These are phyloP conservation scores for Sclerospora graminicola DNA, from an alignment of 352 stramenopile genomes.

Conservation along the genomic window DNA sequence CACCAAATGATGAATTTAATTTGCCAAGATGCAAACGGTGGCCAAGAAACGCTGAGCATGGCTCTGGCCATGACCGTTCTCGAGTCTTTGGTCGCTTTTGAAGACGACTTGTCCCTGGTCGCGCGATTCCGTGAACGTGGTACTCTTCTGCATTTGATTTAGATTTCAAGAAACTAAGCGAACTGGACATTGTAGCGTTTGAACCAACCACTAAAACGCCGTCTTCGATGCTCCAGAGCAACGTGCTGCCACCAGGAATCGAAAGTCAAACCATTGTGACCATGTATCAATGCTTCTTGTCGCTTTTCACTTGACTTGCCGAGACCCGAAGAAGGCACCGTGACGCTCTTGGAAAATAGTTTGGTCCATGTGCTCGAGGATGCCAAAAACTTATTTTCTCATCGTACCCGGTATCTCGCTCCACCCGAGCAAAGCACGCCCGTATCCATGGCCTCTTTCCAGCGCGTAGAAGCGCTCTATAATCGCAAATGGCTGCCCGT, in stretches of 20 bases:
- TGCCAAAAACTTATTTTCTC: slow-evolving; percentile 53
- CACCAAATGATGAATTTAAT: slow-evolving; percentile 60
- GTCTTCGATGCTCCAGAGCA: slow-evolving; percentile 30
- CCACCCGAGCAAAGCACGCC: slow-evolving; percentile 24
- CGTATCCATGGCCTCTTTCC: slow-evolving; percentile 24
- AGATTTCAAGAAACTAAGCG: too few species aligned
- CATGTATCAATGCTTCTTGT: slow-evolving; percentile 79
- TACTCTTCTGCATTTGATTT: slow-evolving; percentile 73
- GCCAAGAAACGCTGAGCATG: slow-evolving; percentile 69
- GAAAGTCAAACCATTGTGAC: slow-evolving; percentile 61
- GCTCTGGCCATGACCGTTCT: slow-evolving; percentile 57
- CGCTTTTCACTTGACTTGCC: slow-evolving; percentile 43
- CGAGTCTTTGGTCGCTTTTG: slow-evolving; percentile 51
- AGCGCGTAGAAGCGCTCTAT: too few species aligned
- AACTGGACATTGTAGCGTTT: slow-evolving; percentile 50
- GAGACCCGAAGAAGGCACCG: slow-evolving; percentile 47
- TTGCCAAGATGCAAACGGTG: slow-evolving; percentile 67
- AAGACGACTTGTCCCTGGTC: slow-evolving; percentile 34
- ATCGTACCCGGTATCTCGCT: slow-evolving; percentile 50
- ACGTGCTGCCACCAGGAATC: slow-evolving; percentile 32
- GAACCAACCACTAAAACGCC: slow-evolving; percentile 29
- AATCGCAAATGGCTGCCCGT: slow-evolving; percentile 76
- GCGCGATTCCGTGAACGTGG: slow-evolving; percentile 59
- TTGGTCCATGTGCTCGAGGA: slow-evolving; percentile 57
- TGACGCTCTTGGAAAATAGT: slow-evolving; percentile 59